Base-by-base conservation (phyloP, 805 yeast species). In the Grigorovia jiainica region DNA sequence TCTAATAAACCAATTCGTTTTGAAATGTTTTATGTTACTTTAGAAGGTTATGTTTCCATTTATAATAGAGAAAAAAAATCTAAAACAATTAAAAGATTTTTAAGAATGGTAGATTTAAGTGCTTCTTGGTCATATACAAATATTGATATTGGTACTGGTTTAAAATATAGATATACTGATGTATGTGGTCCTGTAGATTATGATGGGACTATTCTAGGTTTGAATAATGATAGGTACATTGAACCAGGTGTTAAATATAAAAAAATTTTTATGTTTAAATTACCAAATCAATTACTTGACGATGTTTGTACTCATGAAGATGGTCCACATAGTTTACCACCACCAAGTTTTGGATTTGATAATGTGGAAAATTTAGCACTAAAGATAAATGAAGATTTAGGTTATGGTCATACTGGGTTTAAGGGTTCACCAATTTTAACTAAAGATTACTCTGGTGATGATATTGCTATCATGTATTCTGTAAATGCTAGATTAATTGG, bases 401-500 rank as follows among this genome's bases (percentile, higher is more conserved):
- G 83, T 0, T 78, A 77, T 54, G 82, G 81, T 7, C 70, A 72
- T 44, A 50, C 70, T 9, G 64, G 65, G n/a, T 52, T 60, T 1
- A 48, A 65, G 29, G 83, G 82, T 1, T 67, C 76, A 0, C 82
- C 83, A 1, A 55, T 78, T 4, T 54, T 70, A 42, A 70, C 75
- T 3, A 60, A 58, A 9, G 84, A 78, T 57, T 58, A 66, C 36
- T 40, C 43, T 45, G 71, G 58, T 17, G 49, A 44, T 7, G 40
- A 46, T 19, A 50, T 52, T 19, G 72, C 78, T 34, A 58, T 76
- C 13, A 61, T 71, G 21, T 77, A 77, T 51, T 63, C 73, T 2
- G 64, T 78, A 18, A 76, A 72, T 45, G 76, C 77, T n/a, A 70
- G 70, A 42, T 60, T 76, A 34, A 71, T 78, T 24, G 82, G 78